phyloP scores from a whole-genome alignment of 495 filamentous ascomycete species.

The Amniculicola lignicola region DNA sequence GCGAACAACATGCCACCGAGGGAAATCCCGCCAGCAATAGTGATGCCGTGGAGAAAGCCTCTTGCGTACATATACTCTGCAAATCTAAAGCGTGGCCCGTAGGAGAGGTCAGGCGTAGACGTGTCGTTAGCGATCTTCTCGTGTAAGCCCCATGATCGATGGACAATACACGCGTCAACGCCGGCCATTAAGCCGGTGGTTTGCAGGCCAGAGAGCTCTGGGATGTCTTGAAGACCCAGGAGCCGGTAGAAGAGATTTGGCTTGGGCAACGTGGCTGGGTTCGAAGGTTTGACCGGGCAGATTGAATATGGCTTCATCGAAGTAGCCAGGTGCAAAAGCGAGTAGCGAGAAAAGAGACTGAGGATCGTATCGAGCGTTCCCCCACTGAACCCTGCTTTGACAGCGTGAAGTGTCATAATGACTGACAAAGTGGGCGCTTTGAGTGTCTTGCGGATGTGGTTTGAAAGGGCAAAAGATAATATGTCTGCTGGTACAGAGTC shows the following conservation, averaged over 20 bases:
- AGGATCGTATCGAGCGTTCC: constrained; percentile 68
- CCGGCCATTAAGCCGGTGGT: constrained; percentile 56
- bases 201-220: constrained; percentile 61
- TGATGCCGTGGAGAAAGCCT: constrained; percentile 56
- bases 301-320: constrained; percentile 62
- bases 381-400: constrained; percentile 63
- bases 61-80: constrained; percentile 63
- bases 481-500: constrained; percentile 86
- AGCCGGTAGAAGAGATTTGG: constrained; percentile 43
- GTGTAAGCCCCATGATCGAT: constrained; percentile 74
- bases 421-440: constrained; percentile 56
- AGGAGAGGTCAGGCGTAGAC: constrained; percentile 41
- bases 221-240: constrained; percentile 60
- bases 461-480: constrained; percentile 66
- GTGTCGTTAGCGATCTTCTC: constrained; percentile 40
- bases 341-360: constrained; percentile 60
- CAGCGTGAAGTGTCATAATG: constrained; percentile 57
- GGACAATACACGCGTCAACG: constrained; percentile 65
- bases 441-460: constrained; percentile 59
- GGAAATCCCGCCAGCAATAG: constrained; percentile 54
- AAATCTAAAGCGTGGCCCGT: constrained; percentile 72
- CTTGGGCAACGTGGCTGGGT: constrained; percentile 38
- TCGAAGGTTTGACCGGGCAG: constrained; percentile 56
- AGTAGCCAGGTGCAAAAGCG: constrained; percentile 53
- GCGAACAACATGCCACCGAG: constrained; percentile 51